Evolutionary conservation across 2,329 filamentous ascomycete species (phyloP).

Genomic region (Diaporthe capsici): DNA sequence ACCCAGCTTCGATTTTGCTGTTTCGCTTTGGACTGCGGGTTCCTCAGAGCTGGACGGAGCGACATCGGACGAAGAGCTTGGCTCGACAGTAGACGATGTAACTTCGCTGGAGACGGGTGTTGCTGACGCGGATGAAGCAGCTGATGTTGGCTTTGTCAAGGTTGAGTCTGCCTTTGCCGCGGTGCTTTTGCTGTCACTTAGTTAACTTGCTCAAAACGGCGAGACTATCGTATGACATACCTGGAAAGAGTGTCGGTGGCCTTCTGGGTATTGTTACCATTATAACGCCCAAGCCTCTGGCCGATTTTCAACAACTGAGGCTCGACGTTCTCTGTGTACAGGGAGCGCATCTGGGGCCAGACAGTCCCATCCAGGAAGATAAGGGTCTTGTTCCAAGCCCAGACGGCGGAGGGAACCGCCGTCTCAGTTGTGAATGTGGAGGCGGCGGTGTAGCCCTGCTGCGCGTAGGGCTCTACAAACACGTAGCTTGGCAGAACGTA

Average conservation of each 20-base stretch:
- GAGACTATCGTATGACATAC: slow-evolving; percentile 21
- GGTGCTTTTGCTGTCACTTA: slow-evolving; percentile 43
- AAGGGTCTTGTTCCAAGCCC: slow-evolving; percentile 77
- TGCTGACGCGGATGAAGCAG: slow-evolving; percentile 45
- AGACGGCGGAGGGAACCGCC: slow-evolving; percentile 79
- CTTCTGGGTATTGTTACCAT: slow-evolving; percentile 57
- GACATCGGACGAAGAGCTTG: slow-evolving; percentile 40
- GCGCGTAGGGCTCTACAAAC: slow-evolving; percentile 80
- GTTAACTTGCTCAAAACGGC: neutral
- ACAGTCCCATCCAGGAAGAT: slow-evolving; percentile 82
- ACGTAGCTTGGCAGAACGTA: slow-evolving; percentile 83
- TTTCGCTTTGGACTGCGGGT: slow-evolving; percentile 42
- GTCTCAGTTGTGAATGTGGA: slow-evolving; percentile 78
- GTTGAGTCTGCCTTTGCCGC: slow-evolving; percentile 52
- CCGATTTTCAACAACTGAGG: slow-evolving; percentile 94
- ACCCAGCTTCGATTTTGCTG: slow-evolving; percentile 44
- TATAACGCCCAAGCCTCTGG: slow-evolving; percentile 86
- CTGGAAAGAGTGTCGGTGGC: slow-evolving; percentile 50
- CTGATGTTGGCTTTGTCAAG: slow-evolving; percentile 53
- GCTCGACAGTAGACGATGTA: slow-evolving; percentile 39
- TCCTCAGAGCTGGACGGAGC: slow-evolving; percentile 44
- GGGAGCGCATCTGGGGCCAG: slow-evolving; percentile 83
- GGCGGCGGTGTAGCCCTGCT: slow-evolving; percentile 76
- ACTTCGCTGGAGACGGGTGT: slow-evolving; percentile 44
- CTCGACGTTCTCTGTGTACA: slow-evolving; percentile 94